phyloP scores from a whole-genome alignment of 129 eudicot genomes.

The Saposhnikovia divaricata region DNA sequence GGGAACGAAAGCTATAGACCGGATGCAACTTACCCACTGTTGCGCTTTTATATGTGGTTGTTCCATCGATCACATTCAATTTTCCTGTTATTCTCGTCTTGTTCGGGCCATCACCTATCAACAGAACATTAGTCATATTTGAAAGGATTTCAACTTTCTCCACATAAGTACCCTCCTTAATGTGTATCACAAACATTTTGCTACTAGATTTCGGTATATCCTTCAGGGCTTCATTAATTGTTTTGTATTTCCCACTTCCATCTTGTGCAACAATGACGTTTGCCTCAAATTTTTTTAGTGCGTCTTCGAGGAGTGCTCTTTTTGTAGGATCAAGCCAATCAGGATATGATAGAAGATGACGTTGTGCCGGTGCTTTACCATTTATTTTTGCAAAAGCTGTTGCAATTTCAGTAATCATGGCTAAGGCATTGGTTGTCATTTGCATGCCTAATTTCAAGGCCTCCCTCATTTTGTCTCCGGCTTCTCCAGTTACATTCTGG shows the following conservation, averaged over 20 bases:
- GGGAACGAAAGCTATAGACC: too few relatives aligned
- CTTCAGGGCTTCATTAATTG: slow-evolving; percentile 56
- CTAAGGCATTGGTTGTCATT: slow-evolving; percentile 53
- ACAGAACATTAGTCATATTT: slow-evolving; percentile 30
- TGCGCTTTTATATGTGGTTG: slow-evolving; percentile 49
- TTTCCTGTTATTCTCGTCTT: slow-evolving; percentile 60
- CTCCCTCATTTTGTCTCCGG: slow-evolving; percentile 40
- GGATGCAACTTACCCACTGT: slow-evolving; percentile 43
- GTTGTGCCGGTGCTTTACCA: neutral
- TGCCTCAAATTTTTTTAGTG: slow-evolving; percentile 16
- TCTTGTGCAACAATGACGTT: slow-evolving; percentile 58
- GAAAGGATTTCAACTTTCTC: slow-evolving; percentile 41
- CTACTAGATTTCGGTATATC: slow-evolving; percentile 28
- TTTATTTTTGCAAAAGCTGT: slow-evolving; percentile 23
- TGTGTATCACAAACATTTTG: slow-evolving; percentile 38
- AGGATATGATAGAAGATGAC: slow-evolving; percentile 41
- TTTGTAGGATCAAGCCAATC: slow-evolving; percentile 20
- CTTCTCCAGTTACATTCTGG: slow-evolving; percentile 40
- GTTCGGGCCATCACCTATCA: slow-evolving; percentile 72
- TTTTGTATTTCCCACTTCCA: slow-evolving; percentile 50
- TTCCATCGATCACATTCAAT: slow-evolving; percentile 48
- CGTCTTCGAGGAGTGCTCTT: slow-evolving; percentile 18
- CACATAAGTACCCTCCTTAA: slow-evolving; percentile 57
- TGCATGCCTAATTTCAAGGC: slow-evolving; percentile 32
- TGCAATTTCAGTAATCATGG: slow-evolving; percentile 47